Percentiles rank a stretch among this genome's conserved stretches.
These are phyloP conservation scores for Pythium coloratum DNA, from an alignment of 352 stramenopile genomes.

Conservation along the genomic window DNA sequence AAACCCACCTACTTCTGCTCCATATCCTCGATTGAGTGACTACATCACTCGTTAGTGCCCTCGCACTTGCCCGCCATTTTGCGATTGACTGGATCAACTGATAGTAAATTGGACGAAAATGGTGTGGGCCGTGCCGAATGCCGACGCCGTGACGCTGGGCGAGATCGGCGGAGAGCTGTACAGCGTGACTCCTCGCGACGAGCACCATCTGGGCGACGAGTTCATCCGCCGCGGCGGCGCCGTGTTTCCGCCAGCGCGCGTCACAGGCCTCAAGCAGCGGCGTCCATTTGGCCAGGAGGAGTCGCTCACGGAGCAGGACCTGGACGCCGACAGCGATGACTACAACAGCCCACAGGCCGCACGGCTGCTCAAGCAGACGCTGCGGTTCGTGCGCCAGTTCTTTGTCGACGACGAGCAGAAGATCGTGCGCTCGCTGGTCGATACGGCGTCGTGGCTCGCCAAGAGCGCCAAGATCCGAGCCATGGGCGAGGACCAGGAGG, in stretches of 20 bases:
- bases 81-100: conserved; percentile 1
- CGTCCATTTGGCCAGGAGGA: conserved; percentile 56
- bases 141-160: conserved; percentile 71
- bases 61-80: conserved; percentile 2
- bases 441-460: conserved; percentile 20
- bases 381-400: conserved; percentile 35
- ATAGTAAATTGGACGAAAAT: conserved; percentile 21
- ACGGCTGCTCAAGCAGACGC: conserved; percentile 39
- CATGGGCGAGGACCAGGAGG: conserved; percentile 30
- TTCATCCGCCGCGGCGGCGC: conserved; percentile 61
- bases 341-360: conserved; percentile 40
- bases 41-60: conserved; percentile 3
- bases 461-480: conserved; percentile 32
- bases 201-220: conserved; percentile 58
- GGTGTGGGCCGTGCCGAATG: conserved; percentile 63
- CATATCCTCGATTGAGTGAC: background rate
- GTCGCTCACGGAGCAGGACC: conserved; percentile 53
- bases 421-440: conserved; percentile 41
- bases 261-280: conserved; percentile 48
- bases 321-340: conserved; percentile 35
- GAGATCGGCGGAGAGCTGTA: conserved; percentile 76
- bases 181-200: conserved; percentile 59
- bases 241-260: conserved; percentile 56
- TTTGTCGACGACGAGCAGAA: conserved; percentile 63
- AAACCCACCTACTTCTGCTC: background rate